Conservation (phyloP, 495 filamentous ascomycete species). For the Xylaria cubensis region DNA sequence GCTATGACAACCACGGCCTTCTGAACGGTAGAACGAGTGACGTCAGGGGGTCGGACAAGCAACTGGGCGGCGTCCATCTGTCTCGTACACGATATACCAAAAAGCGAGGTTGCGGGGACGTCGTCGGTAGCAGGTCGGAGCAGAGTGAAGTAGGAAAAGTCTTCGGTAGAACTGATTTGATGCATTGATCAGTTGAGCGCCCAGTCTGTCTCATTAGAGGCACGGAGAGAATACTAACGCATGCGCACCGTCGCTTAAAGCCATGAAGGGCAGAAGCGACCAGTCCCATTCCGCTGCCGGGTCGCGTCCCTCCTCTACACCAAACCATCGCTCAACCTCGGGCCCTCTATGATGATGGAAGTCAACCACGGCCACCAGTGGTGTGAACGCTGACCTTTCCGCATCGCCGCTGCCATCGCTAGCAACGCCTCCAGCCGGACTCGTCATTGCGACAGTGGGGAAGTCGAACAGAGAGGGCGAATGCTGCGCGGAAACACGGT, state of each 20-base stretch:
- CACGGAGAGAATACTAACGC: slow-evolving; percentile 62
- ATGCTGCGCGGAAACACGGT: not conserved
- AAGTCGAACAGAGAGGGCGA: slow-evolving; percentile 4
- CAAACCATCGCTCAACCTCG: slow-evolving; percentile 92
- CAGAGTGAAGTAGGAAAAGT: slow-evolving; percentile 98
- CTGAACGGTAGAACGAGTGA: slow-evolving; percentile 94
- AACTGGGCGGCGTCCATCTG: slow-evolving; percentile 84
- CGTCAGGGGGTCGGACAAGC: slow-evolving; percentile 79
- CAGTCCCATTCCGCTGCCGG: slow-evolving; percentile 89
- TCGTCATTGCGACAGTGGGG: slow-evolving; percentile 31
- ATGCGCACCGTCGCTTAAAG: slow-evolving; percentile 94
- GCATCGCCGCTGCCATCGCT: slow-evolving; percentile 17
- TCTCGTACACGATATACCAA: slow-evolving; percentile 94
- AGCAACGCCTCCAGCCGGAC: slow-evolving; percentile 21
- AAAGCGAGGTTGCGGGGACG: slow-evolving; percentile 78
- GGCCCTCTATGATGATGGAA: slow-evolving; percentile 98
- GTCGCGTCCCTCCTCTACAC: slow-evolving; percentile 75
- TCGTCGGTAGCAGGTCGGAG: slow-evolving; percentile 66
- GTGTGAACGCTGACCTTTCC: slow-evolving; percentile 47
- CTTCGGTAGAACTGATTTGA: slow-evolving; percentile 76
- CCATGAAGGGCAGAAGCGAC: slow-evolving; percentile 94
- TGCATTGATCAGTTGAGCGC: slow-evolving; percentile 24
- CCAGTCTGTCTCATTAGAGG: not conserved
- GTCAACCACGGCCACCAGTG: slow-evolving; percentile 88
- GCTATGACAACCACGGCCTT: slow-evolving; percentile 98